Conservation (phyloP, 306 rosid genomes). For the Vicia faba region DNA sequence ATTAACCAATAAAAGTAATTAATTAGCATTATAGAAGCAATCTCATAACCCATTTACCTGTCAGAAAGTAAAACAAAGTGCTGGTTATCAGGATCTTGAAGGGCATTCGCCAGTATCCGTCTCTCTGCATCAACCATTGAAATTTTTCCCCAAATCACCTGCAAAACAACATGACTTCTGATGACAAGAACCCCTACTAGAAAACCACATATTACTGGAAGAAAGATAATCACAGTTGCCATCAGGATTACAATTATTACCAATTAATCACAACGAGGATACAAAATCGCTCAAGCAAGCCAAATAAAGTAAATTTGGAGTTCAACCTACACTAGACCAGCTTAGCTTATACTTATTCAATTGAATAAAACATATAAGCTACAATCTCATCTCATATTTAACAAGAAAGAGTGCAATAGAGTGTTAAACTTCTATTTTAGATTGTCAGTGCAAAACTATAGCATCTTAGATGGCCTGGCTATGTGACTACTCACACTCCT, state of each 20-base stretch:
- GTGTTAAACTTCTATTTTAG: slow-evolving; percentile 10
- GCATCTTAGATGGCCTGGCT: slow-evolving; percentile 4
- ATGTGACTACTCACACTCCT: slow-evolving; percentile 5
- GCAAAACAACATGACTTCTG: slow-evolving; percentile 45
- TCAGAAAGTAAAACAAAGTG: slow-evolving; percentile 96
- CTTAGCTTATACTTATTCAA: slow-evolving; percentile 14
- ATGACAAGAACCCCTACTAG: slow-evolving; percentile 33
- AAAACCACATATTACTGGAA: slow-evolving; percentile 9
- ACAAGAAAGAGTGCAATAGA: slow-evolving; percentile 16
- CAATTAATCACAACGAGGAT: neutral
- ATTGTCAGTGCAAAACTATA: slow-evolving; percentile 23
- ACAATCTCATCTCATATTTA: slow-evolving; percentile 1
- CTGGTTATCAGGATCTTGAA: slow-evolving; percentile 86
- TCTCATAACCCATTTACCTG: slow-evolving; percentile 53
- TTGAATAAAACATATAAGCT: slow-evolving; percentile 15
- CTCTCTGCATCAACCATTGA: slow-evolving; percentile 99
- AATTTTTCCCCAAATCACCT: slow-evolving; percentile 99
- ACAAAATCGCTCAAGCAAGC: slow-evolving; percentile 1
- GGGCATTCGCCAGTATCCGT: slow-evolving; percentile 83
- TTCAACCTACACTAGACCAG: slow-evolving; percentile 18
- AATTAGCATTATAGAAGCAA: slow-evolving; percentile 19
- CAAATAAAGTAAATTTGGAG: slow-evolving; percentile 14
- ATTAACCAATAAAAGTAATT: slow-evolving; percentile 38
- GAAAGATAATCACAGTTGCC: slow-evolving; percentile 31
- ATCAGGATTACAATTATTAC: slow-evolving; percentile 15